Evolutionary conservation across 768 basidiomycete species (phyloP).

Genomic region (Lepiota brunneoincarnata): DNA sequence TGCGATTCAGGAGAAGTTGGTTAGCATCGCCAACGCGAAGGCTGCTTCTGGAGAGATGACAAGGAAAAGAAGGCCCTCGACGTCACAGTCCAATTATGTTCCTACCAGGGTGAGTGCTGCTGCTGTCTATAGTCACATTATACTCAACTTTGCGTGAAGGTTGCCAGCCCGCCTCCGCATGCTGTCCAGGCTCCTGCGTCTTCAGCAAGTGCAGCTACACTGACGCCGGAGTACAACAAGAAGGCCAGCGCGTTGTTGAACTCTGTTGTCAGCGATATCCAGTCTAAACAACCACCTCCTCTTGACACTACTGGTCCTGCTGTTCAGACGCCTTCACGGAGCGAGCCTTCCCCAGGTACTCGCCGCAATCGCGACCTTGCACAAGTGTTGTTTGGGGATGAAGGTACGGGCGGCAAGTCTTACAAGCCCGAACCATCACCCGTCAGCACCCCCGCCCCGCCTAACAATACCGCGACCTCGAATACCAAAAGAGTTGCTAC

Average conservation of each 20-base stretch:
- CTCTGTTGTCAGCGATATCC: slow-evolving; percentile 56
- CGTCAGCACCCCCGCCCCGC: neutral
- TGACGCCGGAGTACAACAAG: slow-evolving; percentile 40
- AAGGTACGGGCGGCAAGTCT: slow-evolving; percentile 20
- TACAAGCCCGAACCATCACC: slow-evolving; percentile 11
- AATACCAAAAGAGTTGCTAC: neutral
- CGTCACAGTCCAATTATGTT: slow-evolving; percentile 79
- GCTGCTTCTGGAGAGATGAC: slow-evolving; percentile 46
- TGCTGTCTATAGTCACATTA: slow-evolving; percentile 7
- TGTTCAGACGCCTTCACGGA: slow-evolving; percentile 16
- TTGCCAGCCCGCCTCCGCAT: slow-evolving; percentile 58
- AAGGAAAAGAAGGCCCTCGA: slow-evolving; percentile 73
- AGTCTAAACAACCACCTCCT: slow-evolving; percentile 25
- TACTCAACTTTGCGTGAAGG: slow-evolving; percentile 32
- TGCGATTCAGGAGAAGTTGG: slow-evolving; percentile 73
- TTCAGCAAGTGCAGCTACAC: slow-evolving; percentile 25
- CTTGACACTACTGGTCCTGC: slow-evolving; percentile 17
- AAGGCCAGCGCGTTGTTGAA: slow-evolving; percentile 68
- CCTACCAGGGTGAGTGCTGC: slow-evolving; percentile 40
- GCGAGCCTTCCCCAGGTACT: slow-evolving; percentile 29
- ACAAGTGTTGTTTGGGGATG: slow-evolving; percentile 68
- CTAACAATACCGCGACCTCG: neutral
- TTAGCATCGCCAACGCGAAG: slow-evolving; percentile 59
- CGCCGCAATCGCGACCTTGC: slow-evolving; percentile 75
- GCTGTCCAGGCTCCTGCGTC: slow-evolving; percentile 32